These are phyloP conservation scores for Penicillium verhagenii DNA, from an alignment of 495 filamentous ascomycete species.

Conservation along the genomic window DNA sequence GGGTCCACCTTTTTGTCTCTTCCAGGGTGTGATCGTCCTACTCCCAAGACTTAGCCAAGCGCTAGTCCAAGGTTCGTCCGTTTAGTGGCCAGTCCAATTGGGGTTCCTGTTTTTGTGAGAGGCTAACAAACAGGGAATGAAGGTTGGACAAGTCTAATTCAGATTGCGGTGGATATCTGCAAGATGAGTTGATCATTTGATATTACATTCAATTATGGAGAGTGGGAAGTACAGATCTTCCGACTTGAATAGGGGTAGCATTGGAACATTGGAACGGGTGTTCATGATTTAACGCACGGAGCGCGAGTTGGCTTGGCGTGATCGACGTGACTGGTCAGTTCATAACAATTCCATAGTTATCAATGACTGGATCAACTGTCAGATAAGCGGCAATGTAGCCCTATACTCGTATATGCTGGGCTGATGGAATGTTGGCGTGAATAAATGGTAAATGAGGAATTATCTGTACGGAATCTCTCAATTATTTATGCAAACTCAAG, in stretches of 20 bases:
- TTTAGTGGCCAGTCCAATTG: background rate
- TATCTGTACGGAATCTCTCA: background rate
- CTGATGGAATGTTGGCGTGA: no score
- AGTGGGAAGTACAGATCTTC: background rate
- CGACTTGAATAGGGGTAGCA: background rate
- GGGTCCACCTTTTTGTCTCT: slow-evolving; percentile 3
- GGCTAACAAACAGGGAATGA: background rate
- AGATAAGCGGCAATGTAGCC: no score
- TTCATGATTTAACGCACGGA: background rate
- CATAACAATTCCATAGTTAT: background rate
- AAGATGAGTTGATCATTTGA: no score
- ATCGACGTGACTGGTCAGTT: background rate
- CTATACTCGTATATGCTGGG: no score
- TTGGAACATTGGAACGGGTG: background rate
- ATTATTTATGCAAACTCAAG: background rate
- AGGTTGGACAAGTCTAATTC: background rate
- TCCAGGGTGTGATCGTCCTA: background rate
- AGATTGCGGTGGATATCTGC: background rate
- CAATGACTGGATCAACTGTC: no score
- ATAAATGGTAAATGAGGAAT: no score
- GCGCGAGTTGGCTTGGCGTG: background rate
- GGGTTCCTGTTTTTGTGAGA: background rate
- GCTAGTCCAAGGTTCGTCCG: slow-evolving; percentile 1
- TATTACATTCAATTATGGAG: no score
- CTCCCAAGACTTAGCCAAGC: background rate